Evolutionary conservation across 768 basidiomycete species (phyloP), one percentile per base, ranked within the genome.

Genomic region (Tulasnella sp.): DNA sequence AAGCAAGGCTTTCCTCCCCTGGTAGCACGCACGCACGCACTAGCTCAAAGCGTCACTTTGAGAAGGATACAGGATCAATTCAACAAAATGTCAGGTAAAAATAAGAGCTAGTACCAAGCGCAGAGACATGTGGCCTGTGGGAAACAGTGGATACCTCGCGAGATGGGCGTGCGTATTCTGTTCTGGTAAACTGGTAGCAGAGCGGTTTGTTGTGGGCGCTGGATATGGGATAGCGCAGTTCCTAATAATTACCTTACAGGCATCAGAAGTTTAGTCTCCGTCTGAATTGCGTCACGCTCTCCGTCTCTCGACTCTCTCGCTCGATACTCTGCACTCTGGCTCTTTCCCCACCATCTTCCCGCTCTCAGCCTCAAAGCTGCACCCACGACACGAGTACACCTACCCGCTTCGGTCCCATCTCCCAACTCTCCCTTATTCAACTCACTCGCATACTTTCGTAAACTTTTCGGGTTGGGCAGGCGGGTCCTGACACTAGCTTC

Each of bases 371-470:
- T 69, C 64, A 69, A 16, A 34, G 28, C n/a, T 28, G 64, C 64
- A 69, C 64, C 64, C 64, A 37, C 64, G 64, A 69, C 64, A 69
- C 64, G 64, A 69, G 64, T 69, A 69, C 64, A 37, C 64, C 64
- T 69, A 69, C 64, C 64, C 28, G 31, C 64, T 69, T 28, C 64
- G 64, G 28, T 20, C 60, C 64, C 64, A 69, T 69, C 28, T 31
- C n/a, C 64, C 54, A 54, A 54, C 54, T 54, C n/a, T 54, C 54
- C 11, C 54, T 54, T 54, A 50, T 46, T 46, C 46, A 12, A 14
- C 46, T 7, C 24, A 54, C 54, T 54, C 54, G 46, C 18, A 46
- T 54, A 24, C 54, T 46, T 60, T 28, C 54, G 54, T 58, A 22
- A 64, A 31, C n/a, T 28, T 31, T 69, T 37, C 14, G 9, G 2